Evolutionary conservation across 2,329 filamentous ascomycete genomes (phyloP).

Genomic region (Colletotrichum graminicola): DNA sequence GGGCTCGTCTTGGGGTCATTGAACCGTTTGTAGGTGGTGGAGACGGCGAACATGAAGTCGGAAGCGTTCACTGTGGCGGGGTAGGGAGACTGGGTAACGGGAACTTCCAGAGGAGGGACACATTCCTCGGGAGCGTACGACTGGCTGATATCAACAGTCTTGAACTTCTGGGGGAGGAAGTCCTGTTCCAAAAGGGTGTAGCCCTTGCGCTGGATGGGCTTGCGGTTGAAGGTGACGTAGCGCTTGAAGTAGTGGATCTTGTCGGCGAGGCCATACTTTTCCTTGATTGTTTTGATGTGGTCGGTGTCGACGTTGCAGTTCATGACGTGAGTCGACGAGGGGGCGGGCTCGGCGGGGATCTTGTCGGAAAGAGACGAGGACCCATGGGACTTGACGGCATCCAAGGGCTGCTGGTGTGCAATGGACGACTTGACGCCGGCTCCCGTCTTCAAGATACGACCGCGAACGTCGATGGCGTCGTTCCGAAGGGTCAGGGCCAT

Average conservation of each 20-base stretch:
- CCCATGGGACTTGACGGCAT: conserved; percentile 37
- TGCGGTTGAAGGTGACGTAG: conserved; percentile 64
- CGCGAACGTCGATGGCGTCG: conserved; percentile 55
- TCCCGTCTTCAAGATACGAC: conserved; percentile 56
- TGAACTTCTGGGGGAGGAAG: conserved; percentile 61
- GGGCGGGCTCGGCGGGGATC: conserved; percentile 45
- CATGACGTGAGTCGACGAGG: conserved; percentile 52
- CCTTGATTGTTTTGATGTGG: conserved; percentile 59
- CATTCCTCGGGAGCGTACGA: conserved; percentile 58
- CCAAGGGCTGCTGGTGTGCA: conserved; percentile 47
- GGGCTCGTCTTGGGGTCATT: conserved; percentile 64
- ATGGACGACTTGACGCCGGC: conserved; percentile 52
- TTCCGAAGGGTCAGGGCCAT: conserved; percentile 57
- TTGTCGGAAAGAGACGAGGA: conserved; percentile 47
- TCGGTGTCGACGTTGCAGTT: conserved; percentile 64
- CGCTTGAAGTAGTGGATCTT: conserved; percentile 68
- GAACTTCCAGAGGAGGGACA: conserved; percentile 62
- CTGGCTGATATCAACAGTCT: conserved; percentile 61
- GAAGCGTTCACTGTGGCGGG: conserved; percentile 65
- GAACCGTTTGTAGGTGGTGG: conserved; percentile 68
- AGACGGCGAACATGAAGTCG: conserved; percentile 71
- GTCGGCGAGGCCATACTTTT: conserved; percentile 61
- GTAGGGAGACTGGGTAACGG: conserved; percentile 63
- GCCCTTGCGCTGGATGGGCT: conserved; percentile 62
- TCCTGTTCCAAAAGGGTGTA: conserved; percentile 64